Percentiles rank a stretch among this genome's conserved stretches.
Conservation (phyloP, 2,329 filamentous ascomycete genomes). For the Fusarium liriodendri region DNA sequence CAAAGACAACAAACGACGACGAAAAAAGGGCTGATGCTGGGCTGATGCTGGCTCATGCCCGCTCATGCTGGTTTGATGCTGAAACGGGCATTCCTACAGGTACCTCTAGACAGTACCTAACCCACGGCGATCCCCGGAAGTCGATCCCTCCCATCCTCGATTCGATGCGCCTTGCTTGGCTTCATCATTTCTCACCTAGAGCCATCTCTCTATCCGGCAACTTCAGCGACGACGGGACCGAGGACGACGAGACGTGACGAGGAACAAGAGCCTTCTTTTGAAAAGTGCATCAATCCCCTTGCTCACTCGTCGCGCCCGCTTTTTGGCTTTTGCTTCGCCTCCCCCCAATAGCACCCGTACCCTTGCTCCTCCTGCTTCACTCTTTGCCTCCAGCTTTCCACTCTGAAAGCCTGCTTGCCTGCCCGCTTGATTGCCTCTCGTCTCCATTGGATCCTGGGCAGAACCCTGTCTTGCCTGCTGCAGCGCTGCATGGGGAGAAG, state of each 20-base stretch:
- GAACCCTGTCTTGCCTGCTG: slow-evolving; percentile 2
- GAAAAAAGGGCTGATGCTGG: slow-evolving; percentile 2
- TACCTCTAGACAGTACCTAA: slow-evolving; percentile 1
- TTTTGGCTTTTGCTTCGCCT: slow-evolving; percentile 18
- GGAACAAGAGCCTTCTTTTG: neutral
- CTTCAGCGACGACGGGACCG: neutral
- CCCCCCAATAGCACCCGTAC: neutral
- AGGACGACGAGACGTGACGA: neutral
- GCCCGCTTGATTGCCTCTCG: neutral
- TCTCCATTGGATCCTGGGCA: neutral
- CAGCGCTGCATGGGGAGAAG: neutral
- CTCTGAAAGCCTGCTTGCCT: slow-evolving; percentile 2
- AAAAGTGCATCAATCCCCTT: neutral
- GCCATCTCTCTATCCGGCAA: slow-evolving; percentile 7
- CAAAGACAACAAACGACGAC: neutral
- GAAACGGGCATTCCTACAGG: slow-evolving; percentile 10
- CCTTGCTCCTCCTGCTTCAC: neutral
- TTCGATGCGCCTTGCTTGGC: slow-evolving; percentile 13
- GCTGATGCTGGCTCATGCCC: slow-evolving; percentile 7
- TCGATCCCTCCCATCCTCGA: slow-evolving; percentile 12
- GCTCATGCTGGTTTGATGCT: slow-evolving; percentile 4
- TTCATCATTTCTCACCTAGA: slow-evolving; percentile 35
- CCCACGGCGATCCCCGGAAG: slow-evolving; percentile 30
- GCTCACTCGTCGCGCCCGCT: slow-evolving; percentile 1
- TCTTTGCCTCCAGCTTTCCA: neutral